Base-by-base conservation (phyloP, 2,329 filamentous ascomycete genomes). In the Penicillium sp. region DNA sequence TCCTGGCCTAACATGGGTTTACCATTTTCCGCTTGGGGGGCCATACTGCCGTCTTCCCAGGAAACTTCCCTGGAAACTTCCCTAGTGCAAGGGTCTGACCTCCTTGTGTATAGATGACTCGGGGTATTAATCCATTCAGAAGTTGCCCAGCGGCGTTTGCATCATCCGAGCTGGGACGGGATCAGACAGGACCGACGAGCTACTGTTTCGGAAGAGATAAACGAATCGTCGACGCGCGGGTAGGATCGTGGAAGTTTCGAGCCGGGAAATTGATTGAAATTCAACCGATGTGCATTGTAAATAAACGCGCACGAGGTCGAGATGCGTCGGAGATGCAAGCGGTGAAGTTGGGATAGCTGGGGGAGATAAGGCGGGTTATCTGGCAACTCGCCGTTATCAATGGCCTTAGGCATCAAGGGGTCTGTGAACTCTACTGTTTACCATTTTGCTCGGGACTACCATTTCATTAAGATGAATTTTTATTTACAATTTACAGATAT, bases 361-460 rank as follows among this genome's bases (percentile, higher is more conserved):
- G 53, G 48, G 46, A 49, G 53, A 52, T 55, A 52, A 54, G 54
- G 46, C 44, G 44, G 51, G 36, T 54, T 54, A 57, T 50, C 54
- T 56, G 52, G 45, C 56, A 47, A 38, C 44, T 52, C 54, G 44
- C 33, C 52, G 50, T 45, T 52, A 16, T 50, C n/a, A 5, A 1
- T 29, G 52, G 54, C 57, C 21, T 42, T 21, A 42, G 41, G 24
- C 21, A 28, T 42, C 15, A 5, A 42, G 13, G 23, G 24, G 23
- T 42, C 21, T 6, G 28, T n/a, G 16, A 16, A 42, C 6, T n/a
- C 23, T 23, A 26, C 36, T 21, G 36, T 38, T 12, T 5, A 21
- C 16, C 34, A 10, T 18, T 38, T 38, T 10, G 18, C 16, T 16
- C 28, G 8, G 10, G 10, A 7, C 33, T 18, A 18, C 34, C 16